Conservation (phyloP, 768 basidiomycete species). For the Heimioporus sp. region DNA sequence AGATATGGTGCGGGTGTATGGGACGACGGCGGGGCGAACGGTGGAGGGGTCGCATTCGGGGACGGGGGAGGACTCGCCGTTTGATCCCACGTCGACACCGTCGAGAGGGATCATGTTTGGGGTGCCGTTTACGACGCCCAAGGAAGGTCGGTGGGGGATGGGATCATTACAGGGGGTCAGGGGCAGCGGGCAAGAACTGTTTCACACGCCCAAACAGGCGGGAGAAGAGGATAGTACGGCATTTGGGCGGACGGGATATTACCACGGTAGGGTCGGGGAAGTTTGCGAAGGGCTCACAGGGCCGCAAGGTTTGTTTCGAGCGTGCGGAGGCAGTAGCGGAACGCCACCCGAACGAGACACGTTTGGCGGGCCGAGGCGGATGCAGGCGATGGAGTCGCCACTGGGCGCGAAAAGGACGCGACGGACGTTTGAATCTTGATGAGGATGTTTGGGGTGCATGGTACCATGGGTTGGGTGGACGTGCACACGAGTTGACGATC, state of each 20-base stretch:
- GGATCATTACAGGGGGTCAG: slow-evolving; percentile 18
- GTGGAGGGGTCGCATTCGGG: slow-evolving; percentile 27
- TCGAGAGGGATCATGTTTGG: slow-evolving; percentile 73
- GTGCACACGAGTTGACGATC: no score
- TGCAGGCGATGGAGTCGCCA: slow-evolving; percentile 29
- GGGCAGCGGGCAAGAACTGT: slow-evolving; percentile 41
- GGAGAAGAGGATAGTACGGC: slow-evolving; percentile 18
- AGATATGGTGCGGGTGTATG: slow-evolving; percentile 39
- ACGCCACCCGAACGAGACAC: slow-evolving; percentile 50
- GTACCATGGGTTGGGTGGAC: no score
- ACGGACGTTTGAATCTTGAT: slow-evolving; percentile 13
- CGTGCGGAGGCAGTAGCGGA: slow-evolving; percentile 38
- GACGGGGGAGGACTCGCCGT: slow-evolving; percentile 50
- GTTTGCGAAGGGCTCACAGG: slow-evolving; percentile 14
- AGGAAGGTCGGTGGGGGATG: slow-evolving; percentile 44
- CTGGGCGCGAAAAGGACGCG: slow-evolving; percentile 26
- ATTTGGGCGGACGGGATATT: slow-evolving; percentile 6
- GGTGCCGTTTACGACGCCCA: slow-evolving; percentile 61
- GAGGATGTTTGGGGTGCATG: no score
- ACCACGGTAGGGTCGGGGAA: slow-evolving; percentile 21
- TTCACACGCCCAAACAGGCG: slow-evolving; percentile 52
- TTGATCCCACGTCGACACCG: slow-evolving; percentile 79
- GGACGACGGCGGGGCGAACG: slow-evolving; percentile 36
- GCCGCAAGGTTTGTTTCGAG: slow-evolving; percentile 14
- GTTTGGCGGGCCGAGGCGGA: slow-evolving; percentile 15